Conservation (phyloP, 139 green algal genomes). For the Chlamydomonas schloesseri region DNA sequence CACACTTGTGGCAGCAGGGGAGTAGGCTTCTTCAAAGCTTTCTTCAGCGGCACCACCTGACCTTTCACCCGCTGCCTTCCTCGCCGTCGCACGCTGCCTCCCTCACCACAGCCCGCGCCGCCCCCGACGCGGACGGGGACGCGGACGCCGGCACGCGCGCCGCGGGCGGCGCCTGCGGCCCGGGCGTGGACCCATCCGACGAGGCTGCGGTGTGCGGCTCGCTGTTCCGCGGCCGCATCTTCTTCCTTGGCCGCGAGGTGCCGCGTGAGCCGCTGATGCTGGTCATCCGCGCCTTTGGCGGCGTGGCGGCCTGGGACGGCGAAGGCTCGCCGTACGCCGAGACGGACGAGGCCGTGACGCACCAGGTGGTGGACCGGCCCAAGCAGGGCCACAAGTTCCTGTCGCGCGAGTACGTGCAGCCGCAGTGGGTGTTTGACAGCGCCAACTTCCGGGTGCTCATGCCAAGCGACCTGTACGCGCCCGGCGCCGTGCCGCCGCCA, state of each 20-base stretch:
- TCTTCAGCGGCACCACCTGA: too few species aligned
- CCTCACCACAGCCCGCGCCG: background rate
- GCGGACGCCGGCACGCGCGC: slow-evolving; percentile 49
- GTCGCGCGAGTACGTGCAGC: slow-evolving; percentile 94
- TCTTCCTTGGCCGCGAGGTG: slow-evolving; percentile 94
- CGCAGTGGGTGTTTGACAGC: slow-evolving; percentile 98
- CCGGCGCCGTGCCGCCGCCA: slow-evolving; percentile 85
- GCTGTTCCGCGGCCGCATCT: slow-evolving; percentile 90
- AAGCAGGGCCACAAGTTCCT: slow-evolving; percentile 81
- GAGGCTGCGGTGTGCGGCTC: slow-evolving; percentile 79
- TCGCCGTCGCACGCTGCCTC: background rate
- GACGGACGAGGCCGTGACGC: slow-evolving; percentile 88
- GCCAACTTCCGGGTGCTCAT: slow-evolving; percentile 91
- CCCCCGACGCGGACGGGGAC: background rate
- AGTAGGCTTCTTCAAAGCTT: too few species aligned
- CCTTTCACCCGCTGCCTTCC: too few species aligned
- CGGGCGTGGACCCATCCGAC: slow-evolving; percentile 67
- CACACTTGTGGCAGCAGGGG: too few species aligned
- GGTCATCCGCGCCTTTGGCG: slow-evolving; percentile 94
- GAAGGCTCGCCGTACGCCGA: slow-evolving; percentile 86
- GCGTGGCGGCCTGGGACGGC: slow-evolving; percentile 90
- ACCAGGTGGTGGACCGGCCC: slow-evolving; percentile 90
- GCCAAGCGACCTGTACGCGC: slow-evolving; percentile 81
- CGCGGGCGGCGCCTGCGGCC: slow-evolving; percentile 70
- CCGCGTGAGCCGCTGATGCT: slow-evolving; percentile 93